Evolutionary conservation across 108 stramenopile species (phyloP).

Genomic region (Nitzschia putrida): DNA sequence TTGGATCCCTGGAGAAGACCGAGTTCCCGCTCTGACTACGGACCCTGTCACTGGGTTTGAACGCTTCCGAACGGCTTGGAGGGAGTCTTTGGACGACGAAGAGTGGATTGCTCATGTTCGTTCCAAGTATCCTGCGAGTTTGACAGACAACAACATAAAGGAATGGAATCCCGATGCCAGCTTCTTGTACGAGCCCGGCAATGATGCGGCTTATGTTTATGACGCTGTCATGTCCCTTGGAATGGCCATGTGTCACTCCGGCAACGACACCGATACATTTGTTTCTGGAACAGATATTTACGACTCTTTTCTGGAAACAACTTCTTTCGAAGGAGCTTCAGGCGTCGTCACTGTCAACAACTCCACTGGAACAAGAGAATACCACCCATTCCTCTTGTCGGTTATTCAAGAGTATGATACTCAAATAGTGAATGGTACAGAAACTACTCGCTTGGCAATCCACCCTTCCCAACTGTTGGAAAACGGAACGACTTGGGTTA

Average conservation of each 20-base stretch:
- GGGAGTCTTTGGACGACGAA: background rate
- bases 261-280: background rate
- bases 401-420: background rate
- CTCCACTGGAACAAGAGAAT: conserved; percentile 7
- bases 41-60: background rate
- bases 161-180: background rate
- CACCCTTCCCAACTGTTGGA: background rate
- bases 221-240: conserved; percentile 1
- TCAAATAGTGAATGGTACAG: background rate
- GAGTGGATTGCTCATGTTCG: background rate
- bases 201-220: background rate
- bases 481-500: background rate
- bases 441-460: background rate
- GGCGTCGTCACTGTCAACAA: conserved; percentile 1
- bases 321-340: background rate
- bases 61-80: background rate
- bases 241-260: conserved; percentile 3
- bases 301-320: background rate
- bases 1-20: conserved; percentile 4
- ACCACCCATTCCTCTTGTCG: background rate
- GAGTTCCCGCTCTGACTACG: background rate
- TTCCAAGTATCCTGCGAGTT: background rate
- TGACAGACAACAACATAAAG: background rate
- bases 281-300: conserved; percentile 1
- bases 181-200: conserved; percentile 1